Percentiles rank a stretch among this genome's conserved stretches.
These are phyloP conservation scores for Podaxis mareebaensis DNA, from an alignment of 768 basidiomycete species.

Conservation along the genomic window DNA sequence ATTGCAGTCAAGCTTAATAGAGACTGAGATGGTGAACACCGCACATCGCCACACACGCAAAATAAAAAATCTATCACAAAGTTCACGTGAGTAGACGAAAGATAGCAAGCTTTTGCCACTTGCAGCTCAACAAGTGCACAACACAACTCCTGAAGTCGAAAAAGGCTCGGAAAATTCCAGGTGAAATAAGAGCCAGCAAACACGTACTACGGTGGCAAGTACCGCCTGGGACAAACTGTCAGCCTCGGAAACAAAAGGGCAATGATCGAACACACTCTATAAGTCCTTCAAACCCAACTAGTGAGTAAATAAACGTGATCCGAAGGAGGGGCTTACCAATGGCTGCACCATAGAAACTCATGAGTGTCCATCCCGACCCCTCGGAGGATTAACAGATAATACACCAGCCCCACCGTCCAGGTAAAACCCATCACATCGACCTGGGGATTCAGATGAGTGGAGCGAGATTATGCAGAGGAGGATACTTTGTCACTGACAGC, in stretches of 20 bases:
- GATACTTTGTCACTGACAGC: no score
- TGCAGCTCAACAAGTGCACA: slow-evolving; percentile 5
- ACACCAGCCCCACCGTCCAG: no score
- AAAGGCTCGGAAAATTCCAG: neutral
- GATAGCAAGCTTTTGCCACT: neutral
- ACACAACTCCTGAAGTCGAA: neutral
- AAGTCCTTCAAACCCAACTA: neutral
- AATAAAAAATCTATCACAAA: neutral
- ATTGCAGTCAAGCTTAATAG: neutral
- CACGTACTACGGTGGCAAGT: neutral
- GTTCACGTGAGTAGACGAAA: no score
- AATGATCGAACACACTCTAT: neutral
- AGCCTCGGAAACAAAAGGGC: neutral
- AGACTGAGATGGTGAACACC: neutral
- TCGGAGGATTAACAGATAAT: no score
- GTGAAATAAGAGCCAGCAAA: no score
- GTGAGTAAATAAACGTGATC: neutral
- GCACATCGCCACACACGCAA: slow-evolving; percentile 10
- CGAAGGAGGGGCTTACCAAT: no score
- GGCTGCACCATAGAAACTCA: no score
- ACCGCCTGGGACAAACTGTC: neutral
- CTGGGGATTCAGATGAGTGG: neutral
- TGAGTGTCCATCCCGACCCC: no score
- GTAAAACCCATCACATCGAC: no score
- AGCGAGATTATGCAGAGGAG: no score